Conservation (phyloP, 2,329 filamentous ascomycete genomes). For the Monosporascus sp. region DNA sequence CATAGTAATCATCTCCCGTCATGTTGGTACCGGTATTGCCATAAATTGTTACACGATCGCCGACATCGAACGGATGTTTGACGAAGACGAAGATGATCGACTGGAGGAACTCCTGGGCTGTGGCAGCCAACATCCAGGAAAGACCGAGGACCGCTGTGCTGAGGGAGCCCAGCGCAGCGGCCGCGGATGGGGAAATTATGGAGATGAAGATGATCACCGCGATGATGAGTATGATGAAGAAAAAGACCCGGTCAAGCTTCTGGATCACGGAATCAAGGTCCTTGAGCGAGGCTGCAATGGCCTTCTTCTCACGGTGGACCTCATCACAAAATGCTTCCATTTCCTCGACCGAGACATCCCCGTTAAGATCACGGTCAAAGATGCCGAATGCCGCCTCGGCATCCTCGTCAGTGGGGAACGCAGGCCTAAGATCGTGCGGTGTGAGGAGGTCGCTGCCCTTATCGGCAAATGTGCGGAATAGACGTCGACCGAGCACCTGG, state of each 20-base stretch:
- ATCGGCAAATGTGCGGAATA: conserved; percentile 82
- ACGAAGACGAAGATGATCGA: conserved; percentile 94
- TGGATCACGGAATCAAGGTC: conserved; percentile 90
- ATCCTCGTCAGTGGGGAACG: conserved; percentile 79
- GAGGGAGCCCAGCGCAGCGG: conserved; percentile 82
- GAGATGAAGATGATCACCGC: conserved; percentile 82
- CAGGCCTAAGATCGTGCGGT: conserved; percentile 70
- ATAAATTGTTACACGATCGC: conserved; percentile 87
- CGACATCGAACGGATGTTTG: conserved; percentile 96
- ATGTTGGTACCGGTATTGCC: conserved; percentile 77
- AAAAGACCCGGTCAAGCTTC: conserved; percentile 83
- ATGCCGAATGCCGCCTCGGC: conserved; percentile 84
- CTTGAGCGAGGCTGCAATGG: conserved; percentile 89
- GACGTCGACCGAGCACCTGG: conserved; percentile 77
- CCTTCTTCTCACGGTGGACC: conserved; percentile 89
- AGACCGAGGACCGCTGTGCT: conserved; percentile 84
- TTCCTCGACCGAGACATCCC: conserved; percentile 93
- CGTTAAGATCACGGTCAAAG: conserved; percentile 96
- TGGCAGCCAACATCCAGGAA: conserved; percentile 88
- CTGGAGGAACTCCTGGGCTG: conserved; percentile 90
- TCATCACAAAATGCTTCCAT: conserved; percentile 90
- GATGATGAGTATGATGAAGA: conserved; percentile 79
- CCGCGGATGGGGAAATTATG: conserved; percentile 84
- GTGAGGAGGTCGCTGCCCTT: conserved; percentile 71
- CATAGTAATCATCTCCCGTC: conserved; percentile 88